These are phyloP conservation scores for Fistulinella staudtii DNA, from an alignment of 1,284 basidiomycete species.

Conservation along the genomic window DNA sequence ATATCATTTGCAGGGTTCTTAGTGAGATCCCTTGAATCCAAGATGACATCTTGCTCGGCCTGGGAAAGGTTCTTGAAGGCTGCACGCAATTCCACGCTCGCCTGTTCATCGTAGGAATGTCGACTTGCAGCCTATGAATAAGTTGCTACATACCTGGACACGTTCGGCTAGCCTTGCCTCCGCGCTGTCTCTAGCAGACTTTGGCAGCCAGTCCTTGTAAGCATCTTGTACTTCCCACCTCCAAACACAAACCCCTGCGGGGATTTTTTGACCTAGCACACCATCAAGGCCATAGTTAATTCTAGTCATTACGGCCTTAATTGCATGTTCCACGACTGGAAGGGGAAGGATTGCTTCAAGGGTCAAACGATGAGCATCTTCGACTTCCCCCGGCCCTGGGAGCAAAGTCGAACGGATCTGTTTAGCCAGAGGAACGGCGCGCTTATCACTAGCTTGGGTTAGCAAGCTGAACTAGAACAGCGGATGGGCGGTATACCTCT, in stretches of 20 bases:
- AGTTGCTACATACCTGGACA: constrained; percentile 46
- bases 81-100: constrained; percentile 51
- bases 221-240: constrained; percentile 77
- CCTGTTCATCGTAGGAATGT: constrained; percentile 38
- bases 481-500: constrained; percentile 53
- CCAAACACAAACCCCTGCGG: constrained; percentile 72
- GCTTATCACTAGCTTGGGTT: constrained; percentile 58
- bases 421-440: constrained; percentile 54
- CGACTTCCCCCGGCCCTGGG: constrained; percentile 54
- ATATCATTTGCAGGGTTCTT: constrained; percentile 40
- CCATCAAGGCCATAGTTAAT: constrained; percentile 73
- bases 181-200: constrained; percentile 61
- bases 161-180: constrained; percentile 64
- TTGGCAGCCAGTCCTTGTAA: constrained; percentile 64
- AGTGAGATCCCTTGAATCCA: constrained; percentile 48
- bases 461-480: constrained; percentile 1
- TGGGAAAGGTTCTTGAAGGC: constrained; percentile 55
- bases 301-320: constrained; percentile 57
- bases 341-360: constrained; percentile 41
- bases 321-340: constrained; percentile 53
- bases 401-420: constrained; percentile 61
- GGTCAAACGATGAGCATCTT: constrained; percentile 33
- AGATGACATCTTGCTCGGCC: constrained; percentile 49
- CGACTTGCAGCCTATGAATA: not conserved
- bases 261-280: constrained; percentile 44